Base-by-base conservation (phyloP, 345 rosid genomes). In the Citrus medica region DNA sequence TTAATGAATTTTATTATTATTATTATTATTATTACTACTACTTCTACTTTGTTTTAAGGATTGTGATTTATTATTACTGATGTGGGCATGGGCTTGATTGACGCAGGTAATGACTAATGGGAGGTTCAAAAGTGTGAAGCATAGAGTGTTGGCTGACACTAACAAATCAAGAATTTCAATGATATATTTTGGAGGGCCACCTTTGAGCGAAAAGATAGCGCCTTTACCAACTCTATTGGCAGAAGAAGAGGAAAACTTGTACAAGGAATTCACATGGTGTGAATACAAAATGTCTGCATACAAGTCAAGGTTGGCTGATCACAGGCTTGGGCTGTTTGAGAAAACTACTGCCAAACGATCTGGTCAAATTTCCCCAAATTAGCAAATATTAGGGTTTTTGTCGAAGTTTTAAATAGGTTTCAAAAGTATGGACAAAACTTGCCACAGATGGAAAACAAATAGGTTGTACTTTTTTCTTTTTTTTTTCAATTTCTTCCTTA, bases 31-130 rank as follows among this genome's bases (percentile, higher is more conserved):
- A 38, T 1, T 38, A 37, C 2, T 7, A 37, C 0, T 38, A 38
- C n/a, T n/a, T n/a, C 3, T 40, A 40, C 3, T 25, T 30, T 53
- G 5, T 35, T 12, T 48, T 21, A n/a, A 25, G 76, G 4, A 32
- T 21, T 46, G 12, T 65, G 0, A 58, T 25, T 46, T 19, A 14
- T 70, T 59, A 35, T 51, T 21, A n/a, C 19, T 28, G 25, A 67
- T 69, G 30, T 64, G 74, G 33, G 56, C 14, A n/a, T 56, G 32
- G 13, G 32, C 73, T 69, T 63, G 17, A 46, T 35, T 82, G 56
- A 30, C 81, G 78, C 88, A 95, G 99, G 99, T 93, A 14, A 79
- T 95, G 93, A 92, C 98, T 4, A 95, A 95, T 67, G 96, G 99
- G 73, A 88, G 93, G 84, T 87, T 95, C 72, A 90, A 67, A 71